Conservation (phyloP, 2,329 filamentous ascomycete species). For the Beauveria sp. region DNA sequence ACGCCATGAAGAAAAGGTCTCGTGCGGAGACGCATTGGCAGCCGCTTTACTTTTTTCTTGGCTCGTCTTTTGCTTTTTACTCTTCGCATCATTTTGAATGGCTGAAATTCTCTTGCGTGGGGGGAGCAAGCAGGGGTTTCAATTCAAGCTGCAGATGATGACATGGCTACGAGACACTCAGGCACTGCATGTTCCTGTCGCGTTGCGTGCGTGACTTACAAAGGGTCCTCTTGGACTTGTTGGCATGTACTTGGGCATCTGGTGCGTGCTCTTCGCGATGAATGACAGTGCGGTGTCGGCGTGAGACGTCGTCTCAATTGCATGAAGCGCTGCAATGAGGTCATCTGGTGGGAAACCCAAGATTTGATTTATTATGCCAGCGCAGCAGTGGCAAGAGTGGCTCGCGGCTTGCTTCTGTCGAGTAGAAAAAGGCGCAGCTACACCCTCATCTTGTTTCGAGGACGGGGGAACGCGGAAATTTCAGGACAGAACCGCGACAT, state of each 20-base stretch:
- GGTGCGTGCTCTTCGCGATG: not conserved
- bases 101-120: too few relatives aligned
- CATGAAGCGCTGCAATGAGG: not conserved
- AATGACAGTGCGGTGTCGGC: not conserved
- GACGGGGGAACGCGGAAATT: not conserved
- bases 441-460: not conserved
- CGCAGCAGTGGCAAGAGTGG: not conserved
- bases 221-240: not conserved
- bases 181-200: too few relatives aligned
- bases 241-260: not conserved
- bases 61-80: too few relatives aligned
- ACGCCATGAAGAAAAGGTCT: not conserved
- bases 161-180: too few relatives aligned
- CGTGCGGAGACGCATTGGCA: not conserved
- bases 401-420: not conserved
- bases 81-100: too few relatives aligned
- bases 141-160: too few relatives aligned
- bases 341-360: not conserved
- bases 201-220: not conserved
- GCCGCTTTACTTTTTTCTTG: too few relatives aligned
- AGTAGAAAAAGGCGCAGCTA: not conserved
- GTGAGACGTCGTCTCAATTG: not conserved
- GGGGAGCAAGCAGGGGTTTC: too few relatives aligned
- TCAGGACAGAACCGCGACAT: not conserved
- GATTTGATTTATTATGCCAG: not conserved